These are phyloP conservation scores for Penicillium daleae DNA, from an alignment of 495 filamentous ascomycete genomes.

Conservation along the genomic window DNA sequence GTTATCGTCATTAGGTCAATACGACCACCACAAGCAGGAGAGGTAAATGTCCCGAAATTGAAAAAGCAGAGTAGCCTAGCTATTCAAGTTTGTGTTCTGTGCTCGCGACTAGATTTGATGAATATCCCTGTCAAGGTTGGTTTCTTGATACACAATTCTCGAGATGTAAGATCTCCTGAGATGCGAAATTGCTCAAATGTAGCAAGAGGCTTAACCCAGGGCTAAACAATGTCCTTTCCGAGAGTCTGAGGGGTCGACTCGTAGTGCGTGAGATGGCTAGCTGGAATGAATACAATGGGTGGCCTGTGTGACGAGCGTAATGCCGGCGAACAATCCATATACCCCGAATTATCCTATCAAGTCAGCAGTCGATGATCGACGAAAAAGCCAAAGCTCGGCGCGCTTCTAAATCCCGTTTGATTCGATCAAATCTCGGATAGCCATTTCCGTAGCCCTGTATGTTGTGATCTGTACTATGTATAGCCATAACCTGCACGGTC, in stretches of 20 bases:
- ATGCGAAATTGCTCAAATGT: not conserved
- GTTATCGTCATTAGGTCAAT: not conserved
- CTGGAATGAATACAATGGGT: not conserved
- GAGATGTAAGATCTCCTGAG: not conserved
- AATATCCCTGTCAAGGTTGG: not conserved
- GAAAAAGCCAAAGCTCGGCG: not conserved
- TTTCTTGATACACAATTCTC: not conserved
- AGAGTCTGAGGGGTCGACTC: conserved; percentile 3
- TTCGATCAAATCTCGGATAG: conserved; percentile 1
- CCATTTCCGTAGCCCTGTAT: not conserved
- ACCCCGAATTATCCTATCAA: not conserved
- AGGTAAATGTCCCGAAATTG: not conserved
- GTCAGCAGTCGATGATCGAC: not conserved
- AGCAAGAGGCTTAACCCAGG: not conserved
- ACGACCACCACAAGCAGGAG: not conserved
- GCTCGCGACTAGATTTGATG: not conserved
- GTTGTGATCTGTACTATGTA: not conserved
- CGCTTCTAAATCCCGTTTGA: not conserved
- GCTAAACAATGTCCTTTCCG: not conserved
- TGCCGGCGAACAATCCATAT: not conserved
- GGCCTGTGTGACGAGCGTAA: conserved; percentile 3
- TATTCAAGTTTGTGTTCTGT: not conserved
- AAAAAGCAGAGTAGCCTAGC: not conserved
- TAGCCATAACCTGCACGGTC: not conserved
- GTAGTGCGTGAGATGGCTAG: conserved; percentile 1